Conservation (phyloP, 2,329 filamentous ascomycete species). For the Aspergillus glaucus region DNA sequence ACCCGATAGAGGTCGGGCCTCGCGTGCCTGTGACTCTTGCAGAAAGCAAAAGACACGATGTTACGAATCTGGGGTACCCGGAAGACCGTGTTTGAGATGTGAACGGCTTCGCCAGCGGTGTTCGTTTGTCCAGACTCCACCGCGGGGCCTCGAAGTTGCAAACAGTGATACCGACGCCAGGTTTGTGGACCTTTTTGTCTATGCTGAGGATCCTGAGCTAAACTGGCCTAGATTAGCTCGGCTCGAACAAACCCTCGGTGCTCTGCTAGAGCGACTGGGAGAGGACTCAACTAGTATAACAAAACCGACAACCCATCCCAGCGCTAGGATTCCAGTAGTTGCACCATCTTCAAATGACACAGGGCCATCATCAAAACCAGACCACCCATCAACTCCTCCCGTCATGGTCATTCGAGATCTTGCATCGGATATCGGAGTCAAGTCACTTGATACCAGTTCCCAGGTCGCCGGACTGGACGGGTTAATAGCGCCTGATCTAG, state of each 20-base stretch:
- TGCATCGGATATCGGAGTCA: slow-evolving; percentile 2
- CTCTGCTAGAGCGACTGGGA: neutral
- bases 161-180: neutral
- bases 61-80: slow-evolving; percentile 26
- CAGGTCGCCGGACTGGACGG: slow-evolving; percentile 10
- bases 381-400: neutral
- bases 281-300: neutral
- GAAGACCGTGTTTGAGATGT: slow-evolving; percentile 33
- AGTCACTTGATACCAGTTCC: slow-evolving; percentile 5
- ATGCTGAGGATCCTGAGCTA: neutral
- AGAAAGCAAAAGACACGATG: slow-evolving; percentile 40
- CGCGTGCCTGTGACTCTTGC: slow-evolving; percentile 33
- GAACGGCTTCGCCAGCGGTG: slow-evolving; percentile 30
- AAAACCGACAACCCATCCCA: neutral
- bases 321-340: neutral
- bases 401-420: slow-evolving; percentile 6
- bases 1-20: slow-evolving; percentile 14
- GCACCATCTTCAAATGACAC: neutral
- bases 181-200: neutral
- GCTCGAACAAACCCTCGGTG: neutral
- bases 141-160: neutral
- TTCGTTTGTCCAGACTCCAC: slow-evolving; percentile 17
- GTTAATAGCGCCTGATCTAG: slow-evolving; percentile 11
- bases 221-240: neutral
- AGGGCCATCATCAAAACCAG: neutral